A percentile compares a stretch with the other conserved stretches of the same genome.
Conservation (phyloP, 805 yeast species). For the Saturnispora besseyi region DNA sequence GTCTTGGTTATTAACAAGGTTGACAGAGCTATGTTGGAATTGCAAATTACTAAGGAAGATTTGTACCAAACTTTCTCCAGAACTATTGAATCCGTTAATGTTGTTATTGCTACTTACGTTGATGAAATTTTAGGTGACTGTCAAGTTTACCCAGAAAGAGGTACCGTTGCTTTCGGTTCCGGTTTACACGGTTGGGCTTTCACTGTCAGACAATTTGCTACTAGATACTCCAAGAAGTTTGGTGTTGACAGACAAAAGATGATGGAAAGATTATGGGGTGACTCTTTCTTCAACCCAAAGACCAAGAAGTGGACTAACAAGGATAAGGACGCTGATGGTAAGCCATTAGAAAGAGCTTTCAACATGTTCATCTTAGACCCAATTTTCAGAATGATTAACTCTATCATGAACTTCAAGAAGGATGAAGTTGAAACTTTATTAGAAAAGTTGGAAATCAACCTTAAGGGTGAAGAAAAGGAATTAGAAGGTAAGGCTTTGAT, state of each 20-base stretch:
- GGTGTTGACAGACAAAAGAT: conserved; percentile 97
- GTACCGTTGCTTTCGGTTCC: conserved; percentile 99
- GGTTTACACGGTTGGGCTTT: conserved; percentile 99
- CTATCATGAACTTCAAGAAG: conserved; percentile 99
- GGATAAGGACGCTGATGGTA: conserved; percentile 92
- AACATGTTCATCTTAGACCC: conserved; percentile 99
- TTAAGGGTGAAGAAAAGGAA: conserved; percentile 96
- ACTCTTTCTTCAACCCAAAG: conserved; percentile 99
- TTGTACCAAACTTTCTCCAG: conserved; percentile 96
- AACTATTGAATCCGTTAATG: conserved; percentile 99
- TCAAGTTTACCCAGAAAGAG: conserved; percentile 97
- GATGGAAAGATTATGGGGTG: conserved; percentile 99
- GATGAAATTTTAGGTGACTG: conserved; percentile 89
- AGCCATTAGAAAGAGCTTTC: conserved; percentile 97
- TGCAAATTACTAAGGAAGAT: conserved; percentile 98
- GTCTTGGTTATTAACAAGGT: conserved; percentile 98
- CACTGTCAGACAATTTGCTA: conserved; percentile 98
- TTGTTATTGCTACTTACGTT: conserved; percentile 89
- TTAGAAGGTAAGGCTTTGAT: conserved; percentile 97
- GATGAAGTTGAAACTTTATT: conserved; percentile 88
- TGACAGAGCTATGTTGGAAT: conserved; percentile 98
- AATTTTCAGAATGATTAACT: conserved; percentile 92
- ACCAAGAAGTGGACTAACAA: conserved; percentile 99
- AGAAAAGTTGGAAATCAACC: conserved; percentile 86
- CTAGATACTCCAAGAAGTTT: conserved; percentile 97